Conservation (phyloP, 2,329 filamentous ascomycete genomes). For the Raffaelea arxii region DNA sequence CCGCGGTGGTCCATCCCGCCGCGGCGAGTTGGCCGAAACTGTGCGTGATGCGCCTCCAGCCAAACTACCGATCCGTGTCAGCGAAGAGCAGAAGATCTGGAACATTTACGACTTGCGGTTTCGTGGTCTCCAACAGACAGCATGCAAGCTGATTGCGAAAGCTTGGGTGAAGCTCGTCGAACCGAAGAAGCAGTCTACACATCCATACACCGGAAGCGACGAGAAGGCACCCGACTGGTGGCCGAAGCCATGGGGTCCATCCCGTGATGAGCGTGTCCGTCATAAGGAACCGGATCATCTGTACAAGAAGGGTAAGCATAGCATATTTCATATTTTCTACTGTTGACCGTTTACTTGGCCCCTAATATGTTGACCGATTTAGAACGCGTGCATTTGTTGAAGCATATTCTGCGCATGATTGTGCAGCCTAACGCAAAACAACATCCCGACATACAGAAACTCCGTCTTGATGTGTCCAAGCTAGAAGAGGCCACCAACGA, state of each 20-base stretch:
- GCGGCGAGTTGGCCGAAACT: slow-evolving; percentile 27
- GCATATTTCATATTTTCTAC: neutral
- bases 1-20: slow-evolving; percentile 21
- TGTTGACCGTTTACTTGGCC: neutral
- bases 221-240: slow-evolving; percentile 58
- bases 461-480: slow-evolving; percentile 42
- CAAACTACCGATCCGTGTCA: slow-evolving; percentile 39
- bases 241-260: slow-evolving; percentile 45
- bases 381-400: slow-evolving; percentile 51
- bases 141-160: slow-evolving; percentile 64
- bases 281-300: slow-evolving; percentile 69
- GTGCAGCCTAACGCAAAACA: slow-evolving; percentile 39
- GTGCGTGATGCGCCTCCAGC: slow-evolving; percentile 24
- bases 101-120: slow-evolving; percentile 53
- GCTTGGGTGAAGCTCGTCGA: slow-evolving; percentile 67
- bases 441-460: slow-evolving; percentile 41
- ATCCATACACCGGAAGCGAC: slow-evolving; percentile 60
- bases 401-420: slow-evolving; percentile 51
- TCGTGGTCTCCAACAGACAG: slow-evolving; percentile 58
- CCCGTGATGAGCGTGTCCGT: slow-evolving; percentile 44
- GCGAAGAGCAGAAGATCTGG: slow-evolving; percentile 43
- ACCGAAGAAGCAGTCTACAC: slow-evolving; percentile 66
- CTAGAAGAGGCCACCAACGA: slow-evolving; percentile 50
- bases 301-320: slow-evolving; percentile 49
- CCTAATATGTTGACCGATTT: too few relatives aligned